phyloP scores from a whole-genome alignment of 805 yeast species.

The Nakazawaea siamensis region DNA sequence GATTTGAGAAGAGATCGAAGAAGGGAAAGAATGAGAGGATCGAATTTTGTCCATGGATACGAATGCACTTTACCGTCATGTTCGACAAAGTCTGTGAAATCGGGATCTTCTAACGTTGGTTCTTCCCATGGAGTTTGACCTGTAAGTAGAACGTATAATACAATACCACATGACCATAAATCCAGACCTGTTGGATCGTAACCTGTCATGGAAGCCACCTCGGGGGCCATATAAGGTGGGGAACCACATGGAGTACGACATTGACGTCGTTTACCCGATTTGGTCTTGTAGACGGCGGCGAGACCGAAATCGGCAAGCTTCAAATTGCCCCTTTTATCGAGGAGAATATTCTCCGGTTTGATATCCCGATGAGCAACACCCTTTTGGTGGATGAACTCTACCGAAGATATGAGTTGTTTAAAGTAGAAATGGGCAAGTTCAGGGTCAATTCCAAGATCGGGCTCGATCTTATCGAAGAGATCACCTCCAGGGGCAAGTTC shows the following conservation, averaged over 20 bases:
- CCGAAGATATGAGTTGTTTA: constrained; percentile 53
- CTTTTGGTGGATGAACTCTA: constrained; percentile 48
- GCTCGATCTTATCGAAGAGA: constrained; percentile 70
- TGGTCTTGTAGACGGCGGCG: constrained; percentile 50
- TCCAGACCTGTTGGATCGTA: constrained; percentile 56
- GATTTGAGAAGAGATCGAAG: constrained; percentile 45
- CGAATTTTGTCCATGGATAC: constrained; percentile 50
- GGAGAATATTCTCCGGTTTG: constrained; percentile 60
- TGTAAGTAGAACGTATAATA: constrained; percentile 50
- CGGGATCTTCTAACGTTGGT: constrained; percentile 45
- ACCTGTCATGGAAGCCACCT: constrained; percentile 35
- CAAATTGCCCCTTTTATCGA: constrained; percentile 57
- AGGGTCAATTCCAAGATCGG: constrained; percentile 60
- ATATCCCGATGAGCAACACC: constrained; percentile 67
- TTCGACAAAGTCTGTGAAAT: constrained; percentile 30
- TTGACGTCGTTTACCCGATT: constrained; percentile 35
- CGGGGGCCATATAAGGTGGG: constrained; percentile 79
- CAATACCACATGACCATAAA: constrained; percentile 65
- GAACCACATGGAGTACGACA: constrained; percentile 58
- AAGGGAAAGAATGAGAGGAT: constrained; percentile 39
- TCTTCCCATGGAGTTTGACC: constrained; percentile 73
- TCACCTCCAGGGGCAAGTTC: constrained; percentile 73
- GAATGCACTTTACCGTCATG: constrained; percentile 36
- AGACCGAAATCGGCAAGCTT: constrained; percentile 75
- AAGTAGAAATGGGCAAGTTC: constrained; percentile 65